Percentiles rank a stretch among this genome's conserved stretches.
phyloP scores from a whole-genome alignment of 2,329 filamentous ascomycete genomes.

The Leptographium radiaticola region DNA sequence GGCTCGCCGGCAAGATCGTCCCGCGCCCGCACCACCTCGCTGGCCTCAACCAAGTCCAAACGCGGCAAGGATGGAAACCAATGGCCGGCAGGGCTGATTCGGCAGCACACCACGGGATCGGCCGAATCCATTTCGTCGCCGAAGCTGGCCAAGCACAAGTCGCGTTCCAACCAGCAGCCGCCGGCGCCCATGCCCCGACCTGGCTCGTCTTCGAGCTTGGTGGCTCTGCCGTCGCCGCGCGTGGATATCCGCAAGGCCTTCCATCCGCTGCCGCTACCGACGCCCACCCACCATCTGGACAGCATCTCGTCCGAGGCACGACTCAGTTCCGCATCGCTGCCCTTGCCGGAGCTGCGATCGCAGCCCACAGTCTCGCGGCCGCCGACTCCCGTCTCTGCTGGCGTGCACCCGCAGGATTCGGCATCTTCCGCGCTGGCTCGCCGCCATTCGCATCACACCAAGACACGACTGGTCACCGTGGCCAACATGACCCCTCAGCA shows the following conservation, averaged over 20 bases:
- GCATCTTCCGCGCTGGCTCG: constrained; percentile 33
- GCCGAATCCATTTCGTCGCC: constrained; percentile 7
- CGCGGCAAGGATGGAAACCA: constrained; percentile 26
- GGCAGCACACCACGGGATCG: constrained; percentile 7
- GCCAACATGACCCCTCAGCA: constrained; percentile 51
- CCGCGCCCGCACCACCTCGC: constrained; percentile 55
- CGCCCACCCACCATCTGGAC: constrained; percentile 27
- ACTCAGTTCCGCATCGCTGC: constrained; percentile 55
- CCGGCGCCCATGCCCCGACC: constrained; percentile 5
- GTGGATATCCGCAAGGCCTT: background rate
- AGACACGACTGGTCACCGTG: constrained; percentile 42
- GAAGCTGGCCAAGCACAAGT: constrained; percentile 1
- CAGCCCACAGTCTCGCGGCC: constrained; percentile 39
- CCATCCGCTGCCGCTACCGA: background rate
- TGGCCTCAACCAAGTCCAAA: constrained; percentile 34
- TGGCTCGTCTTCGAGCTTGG: constrained; percentile 14
- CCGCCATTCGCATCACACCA: constrained; percentile 40
- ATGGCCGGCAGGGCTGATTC: constrained; percentile 3
- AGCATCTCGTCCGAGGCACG: constrained; percentile 43
- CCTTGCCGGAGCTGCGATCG: constrained; percentile 47
- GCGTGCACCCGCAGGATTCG: constrained; percentile 25
- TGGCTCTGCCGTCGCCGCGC: constrained; percentile 24
- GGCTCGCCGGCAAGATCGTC: constrained; percentile 31
- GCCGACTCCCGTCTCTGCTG: constrained; percentile 43
- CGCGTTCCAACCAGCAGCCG: background rate